Percentiles rank a stretch among this genome's conserved stretches.
phyloP scores from a whole-genome alignment of 2,329 filamentous ascomycete genomes.

The Rosellinia necatrix region DNA sequence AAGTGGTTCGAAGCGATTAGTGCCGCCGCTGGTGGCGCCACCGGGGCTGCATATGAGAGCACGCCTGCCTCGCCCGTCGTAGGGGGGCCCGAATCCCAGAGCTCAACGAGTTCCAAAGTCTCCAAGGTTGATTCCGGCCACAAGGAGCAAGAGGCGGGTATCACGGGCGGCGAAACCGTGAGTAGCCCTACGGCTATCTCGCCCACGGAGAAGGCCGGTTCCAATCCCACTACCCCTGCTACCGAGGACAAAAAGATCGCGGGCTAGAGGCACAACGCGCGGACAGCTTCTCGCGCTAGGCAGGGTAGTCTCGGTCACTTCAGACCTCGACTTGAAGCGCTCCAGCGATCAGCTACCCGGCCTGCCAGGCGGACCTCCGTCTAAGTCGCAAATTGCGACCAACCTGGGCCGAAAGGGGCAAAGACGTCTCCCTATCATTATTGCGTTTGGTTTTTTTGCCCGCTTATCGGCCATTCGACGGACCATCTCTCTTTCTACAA shows the following conservation, averaged over 20 bases:
- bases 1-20: conserved; percentile 83
- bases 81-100: conserved; percentile 28
- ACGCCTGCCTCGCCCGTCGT: conserved; percentile 43
- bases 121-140: conserved; percentile 36
- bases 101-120: conserved; percentile 36
- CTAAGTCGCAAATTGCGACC: conserved; percentile 1
- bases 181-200: conserved; percentile 41
- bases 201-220: conserved; percentile 30
- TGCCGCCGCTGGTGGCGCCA: conserved; percentile 62
- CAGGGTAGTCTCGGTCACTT: conserved; percentile 13
- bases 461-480: background rate
- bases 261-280: conserved; percentile 30
- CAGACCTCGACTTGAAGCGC: conserved; percentile 8
- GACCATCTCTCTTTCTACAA: background rate
- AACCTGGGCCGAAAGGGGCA: background rate
- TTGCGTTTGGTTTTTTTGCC: background rate
- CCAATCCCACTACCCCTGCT: conserved; percentile 22
- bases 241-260: conserved; percentile 35
- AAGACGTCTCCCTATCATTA: background rate
- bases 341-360: background rate
- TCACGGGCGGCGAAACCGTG: conserved; percentile 44
- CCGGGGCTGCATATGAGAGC: conserved; percentile 45
- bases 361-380: conserved; percentile 9
- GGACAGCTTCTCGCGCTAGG: conserved; percentile 9
- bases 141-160: conserved; percentile 53